These are phyloP conservation scores for Fusarium pseudocircinatum DNA, from an alignment of 2,329 filamentous ascomycete species.

Conservation along the genomic window DNA sequence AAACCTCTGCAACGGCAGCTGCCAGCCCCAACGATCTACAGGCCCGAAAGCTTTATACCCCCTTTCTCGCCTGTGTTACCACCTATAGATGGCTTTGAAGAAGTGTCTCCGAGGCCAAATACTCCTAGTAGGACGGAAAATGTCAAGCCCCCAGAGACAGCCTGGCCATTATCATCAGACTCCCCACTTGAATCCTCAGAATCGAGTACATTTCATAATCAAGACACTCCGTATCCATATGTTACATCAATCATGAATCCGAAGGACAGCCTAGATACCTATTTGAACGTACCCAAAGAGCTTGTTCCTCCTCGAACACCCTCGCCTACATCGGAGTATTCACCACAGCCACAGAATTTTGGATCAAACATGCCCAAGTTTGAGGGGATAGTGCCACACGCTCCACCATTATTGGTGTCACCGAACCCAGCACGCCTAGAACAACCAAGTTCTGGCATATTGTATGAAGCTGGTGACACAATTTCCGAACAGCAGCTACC, in stretches of 20 bases:
- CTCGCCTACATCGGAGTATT: conserved; percentile 13
- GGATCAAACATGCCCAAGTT: conserved; percentile 9
- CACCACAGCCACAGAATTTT: neutral
- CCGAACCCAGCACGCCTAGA: conserved; percentile 10
- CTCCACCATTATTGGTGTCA: conserved; percentile 13
- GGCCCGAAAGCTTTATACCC: conserved; percentile 15
- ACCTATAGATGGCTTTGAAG: neutral
- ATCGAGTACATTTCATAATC: conserved; percentile 18
- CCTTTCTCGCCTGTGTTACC: conserved; percentile 7
- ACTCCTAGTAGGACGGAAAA: neutral
- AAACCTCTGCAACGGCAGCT: conserved; percentile 5
- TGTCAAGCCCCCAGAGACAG: neutral
- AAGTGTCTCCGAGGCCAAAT: neutral
- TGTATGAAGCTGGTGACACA: conserved; percentile 1
- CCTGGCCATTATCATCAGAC: conserved; percentile 22
- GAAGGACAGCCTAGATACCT: neutral
- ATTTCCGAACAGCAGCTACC: neutral
- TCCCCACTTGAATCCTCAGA: conserved; percentile 19
- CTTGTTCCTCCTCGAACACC: conserved; percentile 10
- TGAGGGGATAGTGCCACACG: conserved; percentile 9
- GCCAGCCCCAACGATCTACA: conserved; percentile 1
- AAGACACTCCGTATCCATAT: conserved; percentile 7
- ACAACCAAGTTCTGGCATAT: conserved; percentile 15
- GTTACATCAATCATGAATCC: neutral
- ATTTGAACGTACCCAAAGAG: conserved; percentile 8